Percentiles rank a stretch among this genome's conserved stretches.
These are phyloP conservation scores for Fusarium albidum DNA, from an alignment of 2,329 filamentous ascomycete genomes.

Conservation along the genomic window DNA sequence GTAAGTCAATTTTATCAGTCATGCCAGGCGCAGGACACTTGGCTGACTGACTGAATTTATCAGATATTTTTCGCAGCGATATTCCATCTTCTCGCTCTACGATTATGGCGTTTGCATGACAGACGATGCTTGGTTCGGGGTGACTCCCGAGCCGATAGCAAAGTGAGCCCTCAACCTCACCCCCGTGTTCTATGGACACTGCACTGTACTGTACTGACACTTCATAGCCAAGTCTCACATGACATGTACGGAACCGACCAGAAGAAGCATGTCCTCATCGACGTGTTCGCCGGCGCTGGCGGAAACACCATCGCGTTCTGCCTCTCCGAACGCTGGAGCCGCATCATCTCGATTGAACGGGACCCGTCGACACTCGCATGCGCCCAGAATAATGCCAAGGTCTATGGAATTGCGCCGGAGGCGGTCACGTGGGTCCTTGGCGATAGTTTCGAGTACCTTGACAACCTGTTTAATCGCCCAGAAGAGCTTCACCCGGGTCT, in stretches of 20 bases:
- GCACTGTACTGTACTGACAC: slow-evolving; percentile 1
- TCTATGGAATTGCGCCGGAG: slow-evolving; percentile 79
- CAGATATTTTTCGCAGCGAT: slow-evolving; percentile 91
- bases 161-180: slow-evolving; percentile 60
- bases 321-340: slow-evolving; percentile 77
- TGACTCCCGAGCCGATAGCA: slow-evolving; percentile 92
- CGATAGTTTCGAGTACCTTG: slow-evolving; percentile 82
- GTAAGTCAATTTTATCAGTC: slow-evolving; percentile 58
- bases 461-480: slow-evolving; percentile 50
- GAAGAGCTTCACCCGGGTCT: slow-evolving; percentile 50
- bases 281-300: slow-evolving; percentile 90
- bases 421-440: slow-evolving; percentile 85
- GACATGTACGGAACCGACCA: slow-evolving; percentile 70
- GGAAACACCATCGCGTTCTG: slow-evolving; percentile 98
- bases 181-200: background rate
- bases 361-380: slow-evolving; percentile 83
- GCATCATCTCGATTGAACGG: slow-evolving; percentile 88
- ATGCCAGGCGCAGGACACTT: too few species aligned
- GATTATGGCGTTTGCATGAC: slow-evolving; percentile 91
- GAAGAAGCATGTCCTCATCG: slow-evolving; percentile 74
- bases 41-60: background rate
- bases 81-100: slow-evolving; percentile 87
- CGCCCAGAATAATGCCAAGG: slow-evolving; percentile 87
- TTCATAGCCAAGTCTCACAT: slow-evolving; percentile 73
- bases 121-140: slow-evolving; percentile 94